phyloP scores from a whole-genome alignment of 495 filamentous ascomycete genomes.

The Xylaria flabelliformis region DNA sequence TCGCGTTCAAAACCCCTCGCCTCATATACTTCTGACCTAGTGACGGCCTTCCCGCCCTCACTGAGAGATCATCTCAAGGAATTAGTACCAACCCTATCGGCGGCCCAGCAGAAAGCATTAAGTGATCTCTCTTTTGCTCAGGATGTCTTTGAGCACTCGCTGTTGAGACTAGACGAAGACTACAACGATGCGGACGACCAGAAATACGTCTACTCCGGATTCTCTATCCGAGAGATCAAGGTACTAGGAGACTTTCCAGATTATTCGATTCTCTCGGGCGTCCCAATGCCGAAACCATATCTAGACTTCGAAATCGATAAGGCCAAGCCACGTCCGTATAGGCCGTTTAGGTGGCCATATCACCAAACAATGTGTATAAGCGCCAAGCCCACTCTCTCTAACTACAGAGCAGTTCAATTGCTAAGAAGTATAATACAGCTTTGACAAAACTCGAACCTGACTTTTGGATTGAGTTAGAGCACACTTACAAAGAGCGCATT shows the following conservation, averaged over 20 bases:
- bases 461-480: constrained; percentile 92
- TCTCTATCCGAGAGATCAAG: constrained; percentile 73
- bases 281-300: constrained; percentile 75
- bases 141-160: constrained; percentile 27
- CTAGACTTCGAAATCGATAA: constrained; percentile 64
- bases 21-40: constrained; percentile 25
- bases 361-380: constrained; percentile 92
- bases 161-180: constrained; percentile 38
- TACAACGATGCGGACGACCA: constrained; percentile 39
- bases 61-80: constrained; percentile 44
- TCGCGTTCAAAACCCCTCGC: constrained; percentile 30
- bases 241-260: constrained; percentile 82
- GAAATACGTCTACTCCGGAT: constrained; percentile 50
- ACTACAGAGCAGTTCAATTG: neutral
- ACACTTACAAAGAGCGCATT: constrained; percentile 72
- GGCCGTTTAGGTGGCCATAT: constrained; percentile 87
- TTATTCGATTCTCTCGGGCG: constrained; percentile 78
- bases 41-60: constrained; percentile 35
- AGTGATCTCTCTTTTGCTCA: constrained; percentile 30
- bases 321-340: constrained; percentile 71
- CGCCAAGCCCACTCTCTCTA: neutral
- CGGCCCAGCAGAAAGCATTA: constrained; percentile 28
- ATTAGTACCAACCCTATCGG: constrained; percentile 28
- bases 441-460: constrained; percentile 80
- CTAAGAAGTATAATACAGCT: constrained; percentile 54